Evolutionary conservation across 2,329 filamentous ascomycete genomes (phyloP), one percentile per base, ranked within the genome.

Genomic region (Falciphora oryzae): DNA sequence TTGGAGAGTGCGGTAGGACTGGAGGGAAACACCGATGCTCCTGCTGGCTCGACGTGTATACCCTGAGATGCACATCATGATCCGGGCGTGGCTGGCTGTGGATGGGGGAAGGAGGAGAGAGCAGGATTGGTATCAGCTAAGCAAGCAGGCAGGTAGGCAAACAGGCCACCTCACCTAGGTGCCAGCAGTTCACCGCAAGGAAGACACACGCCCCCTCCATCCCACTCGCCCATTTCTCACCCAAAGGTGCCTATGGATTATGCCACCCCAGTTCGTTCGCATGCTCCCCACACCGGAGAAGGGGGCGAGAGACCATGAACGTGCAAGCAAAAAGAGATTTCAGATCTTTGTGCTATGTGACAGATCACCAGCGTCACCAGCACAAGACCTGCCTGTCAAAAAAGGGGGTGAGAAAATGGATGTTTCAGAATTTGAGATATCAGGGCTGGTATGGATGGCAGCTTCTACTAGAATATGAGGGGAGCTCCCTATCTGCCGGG

Each of bases 291-390:
- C 44, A 53, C 18, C 44, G 44, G 22, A 53, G 44, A 25, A 53
- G 44, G 44, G 22, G 2, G 44, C 44, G 44, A 53, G 44, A 53
- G 22, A 11, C 44, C 44, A 53, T 6, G 44, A 53, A 53, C 22
- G 44, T 25, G 44, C 44, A 53, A 53, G 44, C 44, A 53, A 11
- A 22, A n/a, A 53, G 44, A 57, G 44, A 63, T 57, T 57, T 44
- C 22, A 38, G 61, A 63, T 63, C 61, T 62, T 57, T 63, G 61
- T 63, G 61, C 29, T 57, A 63, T 63, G 61, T 63, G 61, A 63
- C 61, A 63, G 53, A 63, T 63, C 50, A 38, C 10, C 50, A 63
- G 50, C 53, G 61, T 44, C 27, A 35, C 53, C 61, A 29, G 44
- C 44, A 57, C 61, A 50, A 63, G 61, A 18, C 53, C 50, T n/a